Conservation (phyloP, 83 land plant genomes). For the Picea mariana region DNA sequence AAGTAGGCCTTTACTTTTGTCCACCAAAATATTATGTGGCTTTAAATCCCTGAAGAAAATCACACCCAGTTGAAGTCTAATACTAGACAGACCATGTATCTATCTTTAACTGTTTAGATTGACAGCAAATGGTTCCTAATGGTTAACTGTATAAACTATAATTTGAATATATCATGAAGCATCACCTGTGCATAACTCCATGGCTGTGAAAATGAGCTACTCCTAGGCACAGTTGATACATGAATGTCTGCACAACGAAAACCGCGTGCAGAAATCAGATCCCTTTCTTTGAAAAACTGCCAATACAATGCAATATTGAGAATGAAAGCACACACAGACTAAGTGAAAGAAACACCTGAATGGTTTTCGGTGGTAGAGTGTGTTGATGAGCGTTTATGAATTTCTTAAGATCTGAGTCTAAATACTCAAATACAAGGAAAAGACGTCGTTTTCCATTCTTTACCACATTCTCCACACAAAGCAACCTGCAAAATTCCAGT, state of each 20-base stretch:
- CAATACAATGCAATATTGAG: too few species aligned
- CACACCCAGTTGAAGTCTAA: too few species aligned
- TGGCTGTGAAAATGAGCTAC: slow-evolving; percentile 91
- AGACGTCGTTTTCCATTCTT: slow-evolving; percentile 78
- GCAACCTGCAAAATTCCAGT: slow-evolving; percentile 26
- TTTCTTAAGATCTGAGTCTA: slow-evolving; percentile 98
- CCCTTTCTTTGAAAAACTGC: background rate
- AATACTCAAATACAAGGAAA: slow-evolving; percentile 89
- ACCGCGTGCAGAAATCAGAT: background rate
- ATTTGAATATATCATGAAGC: slow-evolving; percentile 15
- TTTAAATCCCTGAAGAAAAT: too few species aligned
- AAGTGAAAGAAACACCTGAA: slow-evolving; percentile 37
- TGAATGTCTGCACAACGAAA: slow-evolving; percentile 55
- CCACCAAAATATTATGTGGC: too few species aligned
- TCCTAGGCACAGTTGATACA: slow-evolving; percentile 95
- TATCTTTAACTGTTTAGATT: background rate
- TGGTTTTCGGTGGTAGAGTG: slow-evolving; percentile 54
- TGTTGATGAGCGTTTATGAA: slow-evolving; percentile 86
- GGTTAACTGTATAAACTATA: background rate
- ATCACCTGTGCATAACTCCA: slow-evolving; percentile 91
- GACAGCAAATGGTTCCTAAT: background rate
- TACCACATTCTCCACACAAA: slow-evolving; percentile 72
- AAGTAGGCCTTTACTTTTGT: too few species aligned
- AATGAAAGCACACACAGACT: background rate
- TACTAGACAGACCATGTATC: background rate